Base-by-base conservation (phyloP, 2,329 filamentous ascomycete species). In the Cladosporium velox region DNA sequence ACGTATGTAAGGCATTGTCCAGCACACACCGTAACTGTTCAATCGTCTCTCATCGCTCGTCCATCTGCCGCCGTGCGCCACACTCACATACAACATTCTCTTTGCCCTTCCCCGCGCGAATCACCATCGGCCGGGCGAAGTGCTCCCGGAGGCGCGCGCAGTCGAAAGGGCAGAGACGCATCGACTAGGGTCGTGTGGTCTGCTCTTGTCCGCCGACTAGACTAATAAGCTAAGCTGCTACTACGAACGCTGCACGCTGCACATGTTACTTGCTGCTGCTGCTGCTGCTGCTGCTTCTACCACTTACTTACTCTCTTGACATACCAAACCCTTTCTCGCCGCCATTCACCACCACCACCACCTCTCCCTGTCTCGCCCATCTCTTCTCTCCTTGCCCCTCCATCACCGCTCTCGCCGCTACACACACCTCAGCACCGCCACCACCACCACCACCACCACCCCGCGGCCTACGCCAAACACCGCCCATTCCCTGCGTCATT, bases 401-500 rank as follows among this genome's bases (percentile, higher is more conserved):
- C 11, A 61, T 3, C 41, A 51, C 59, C 41, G 11, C 59, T 18
- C 15, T 34, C 28, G 34, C 34, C 57, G 35, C 57, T n/a, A n/a
- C 38, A 30, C 57, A 32, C 34, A 21, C 24, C 8, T 11, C 41
- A 44, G 18, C 44, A 38, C 41, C 41, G 41, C 44, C 59, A 32
- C 47, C 54, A 21, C 32, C 32, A 32, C 47, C 54, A 21, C 32
- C 32, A 28, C 51, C 51, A 54, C 18, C 52, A 34, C 55, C 34
- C 55, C 34, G 55, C 55, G n/a, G 55, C n/a, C 41, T 12, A 35
- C 57, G 24, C 55, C 55, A 38, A 38, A 38, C 34, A 58, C 55
- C 55, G 21, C 47, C 60, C 35, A 18, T 52, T 38, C 34, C 38
- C 55, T 62, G 61, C 51, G 61, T 64, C 61, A 57, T 52, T 26